phyloP scores from a whole-genome alignment of 2,329 filamentous ascomycete genomes.

The Paraphaeosphaeria minitans region DNA sequence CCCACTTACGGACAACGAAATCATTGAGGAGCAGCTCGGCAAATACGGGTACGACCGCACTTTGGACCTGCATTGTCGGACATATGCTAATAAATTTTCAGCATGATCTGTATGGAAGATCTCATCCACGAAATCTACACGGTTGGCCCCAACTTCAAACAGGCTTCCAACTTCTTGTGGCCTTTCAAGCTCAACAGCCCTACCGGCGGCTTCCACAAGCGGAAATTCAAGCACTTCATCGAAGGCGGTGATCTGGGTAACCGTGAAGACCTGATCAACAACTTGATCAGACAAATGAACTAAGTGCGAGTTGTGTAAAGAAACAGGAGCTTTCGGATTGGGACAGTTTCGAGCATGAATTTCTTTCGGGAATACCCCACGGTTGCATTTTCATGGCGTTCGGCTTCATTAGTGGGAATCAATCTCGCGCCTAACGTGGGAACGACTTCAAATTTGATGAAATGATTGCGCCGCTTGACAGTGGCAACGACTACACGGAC shows the following conservation, averaged over 20 bases:
- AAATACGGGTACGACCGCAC: conserved; percentile 70
- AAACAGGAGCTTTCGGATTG: conserved; percentile 10
- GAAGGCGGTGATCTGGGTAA: conserved; percentile 99
- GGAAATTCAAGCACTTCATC: conserved; percentile 99
- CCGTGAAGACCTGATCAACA: conserved; percentile 98
- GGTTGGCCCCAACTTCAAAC: conserved; percentile 84
- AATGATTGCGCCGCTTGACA: not conserved
- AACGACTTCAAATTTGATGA: not conserved
- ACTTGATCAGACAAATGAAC: conserved; percentile 97
- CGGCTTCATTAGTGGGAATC: not conserved
- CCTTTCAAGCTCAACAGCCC: conserved; percentile 99
- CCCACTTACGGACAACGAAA: conserved; percentile 94
- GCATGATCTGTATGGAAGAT: conserved; percentile 98
- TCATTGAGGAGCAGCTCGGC: conserved; percentile 95
- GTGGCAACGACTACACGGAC: conserved; percentile 2
- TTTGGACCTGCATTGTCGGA: not conserved
- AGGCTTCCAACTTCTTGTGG: conserved; percentile 99
- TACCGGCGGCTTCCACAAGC: conserved; percentile 89
- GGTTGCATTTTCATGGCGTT: conserved; percentile 10
- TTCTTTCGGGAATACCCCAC: conserved; percentile 11
- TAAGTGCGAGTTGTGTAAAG: conserved; percentile 55
- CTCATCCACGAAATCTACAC: conserved; percentile 85
- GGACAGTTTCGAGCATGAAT: conserved; percentile 14
- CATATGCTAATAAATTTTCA: conserved; percentile 6
- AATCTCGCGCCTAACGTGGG: not conserved